phyloP scores from a whole-genome alignment of 2,329 filamentous ascomycete genomes.

The Penicillium concentricum region DNA sequence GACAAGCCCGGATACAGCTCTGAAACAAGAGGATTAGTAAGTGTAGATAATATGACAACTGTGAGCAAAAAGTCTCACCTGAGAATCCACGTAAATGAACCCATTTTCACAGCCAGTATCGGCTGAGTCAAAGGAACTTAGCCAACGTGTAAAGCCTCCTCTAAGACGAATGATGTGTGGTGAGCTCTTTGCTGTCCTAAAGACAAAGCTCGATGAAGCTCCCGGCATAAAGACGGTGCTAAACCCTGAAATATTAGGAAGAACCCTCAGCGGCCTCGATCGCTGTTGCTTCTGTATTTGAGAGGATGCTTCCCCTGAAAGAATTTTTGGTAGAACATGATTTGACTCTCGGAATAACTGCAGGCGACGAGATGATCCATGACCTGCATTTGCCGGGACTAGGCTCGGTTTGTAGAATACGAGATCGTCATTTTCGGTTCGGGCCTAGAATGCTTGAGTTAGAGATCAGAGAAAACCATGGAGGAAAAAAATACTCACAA shows the following conservation, averaged over 20 bases:
- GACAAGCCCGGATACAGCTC: conserved; percentile 70
- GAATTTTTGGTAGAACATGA: conserved; percentile 61
- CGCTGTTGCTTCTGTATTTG: conserved; percentile 25
- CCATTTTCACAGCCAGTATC: conserved; percentile 71
- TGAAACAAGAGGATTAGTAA: conserved; percentile 33
- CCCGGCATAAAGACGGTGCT: conserved; percentile 81
- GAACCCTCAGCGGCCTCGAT: conserved; percentile 45
- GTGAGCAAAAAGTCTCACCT: conserved; percentile 34
- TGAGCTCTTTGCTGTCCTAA: conserved; percentile 75
- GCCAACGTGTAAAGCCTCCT: conserved; percentile 64
- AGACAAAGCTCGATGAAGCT: conserved; percentile 72
- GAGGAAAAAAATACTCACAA: conserved; percentile 56
- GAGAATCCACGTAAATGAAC: conserved; percentile 75
- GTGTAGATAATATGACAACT: neutral
- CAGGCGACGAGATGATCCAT: conserved; percentile 43
- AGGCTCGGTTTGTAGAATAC: conserved; percentile 82
- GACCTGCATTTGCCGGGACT: conserved; percentile 25
- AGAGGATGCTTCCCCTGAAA: conserved; percentile 52
- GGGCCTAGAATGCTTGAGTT: conserved; percentile 54
- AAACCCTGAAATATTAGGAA: conserved; percentile 66
- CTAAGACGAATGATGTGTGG: conserved; percentile 74
- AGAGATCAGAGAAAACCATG: neutral
- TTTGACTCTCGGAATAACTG: conserved; percentile 76
- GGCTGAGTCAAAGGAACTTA: conserved; percentile 69
- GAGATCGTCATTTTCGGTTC: conserved; percentile 77